A percentile compares a stretch with the other conserved stretches of the same genome.
Conservation (phyloP, 805 yeast species). For the Blastobotrys muscicola region DNA sequence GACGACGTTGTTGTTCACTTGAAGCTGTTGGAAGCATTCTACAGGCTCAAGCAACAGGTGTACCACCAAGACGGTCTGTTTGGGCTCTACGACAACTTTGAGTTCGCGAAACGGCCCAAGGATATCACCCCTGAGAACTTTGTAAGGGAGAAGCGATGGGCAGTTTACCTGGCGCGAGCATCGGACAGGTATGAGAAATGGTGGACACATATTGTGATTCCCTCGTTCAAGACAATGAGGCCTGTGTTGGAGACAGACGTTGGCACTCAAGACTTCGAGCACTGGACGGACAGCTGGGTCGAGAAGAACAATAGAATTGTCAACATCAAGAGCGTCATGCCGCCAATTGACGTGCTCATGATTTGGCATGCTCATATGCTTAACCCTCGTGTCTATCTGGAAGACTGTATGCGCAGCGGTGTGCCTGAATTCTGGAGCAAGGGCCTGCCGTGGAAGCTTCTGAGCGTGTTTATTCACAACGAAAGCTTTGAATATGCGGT, state of each 20-base stretch:
- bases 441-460: background rate
- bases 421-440: slow-evolving; percentile 1
- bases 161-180: slow-evolving; percentile 10
- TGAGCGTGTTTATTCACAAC: too few relatives aligned
- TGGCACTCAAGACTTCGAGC: background rate
- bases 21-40: slow-evolving; percentile 9
- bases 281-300: background rate
- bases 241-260: background rate
- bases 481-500: too few relatives aligned
- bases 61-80: slow-evolving; percentile 8
- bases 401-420: slow-evolving; percentile 11
- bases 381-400: slow-evolving; percentile 16
- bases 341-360: slow-evolving; percentile 19
- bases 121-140: too few relatives aligned
- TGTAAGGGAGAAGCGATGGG: slow-evolving; percentile 10
- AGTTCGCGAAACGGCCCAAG: too few relatives aligned
- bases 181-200: slow-evolving; percentile 9
- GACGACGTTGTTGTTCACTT: slow-evolving; percentile 8
- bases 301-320: background rate
- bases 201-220: slow-evolving; percentile 6
- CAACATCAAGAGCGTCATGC: slow-evolving; percentile 1
- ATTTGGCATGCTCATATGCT: slow-evolving; percentile 19
- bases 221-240: background rate
- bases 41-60: slow-evolving; percentile 3
- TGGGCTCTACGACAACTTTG: slow-evolving; percentile 1